Base-by-base conservation (phyloP, 305 asterid species). In the Fraxinus xanthoxyloides region DNA sequence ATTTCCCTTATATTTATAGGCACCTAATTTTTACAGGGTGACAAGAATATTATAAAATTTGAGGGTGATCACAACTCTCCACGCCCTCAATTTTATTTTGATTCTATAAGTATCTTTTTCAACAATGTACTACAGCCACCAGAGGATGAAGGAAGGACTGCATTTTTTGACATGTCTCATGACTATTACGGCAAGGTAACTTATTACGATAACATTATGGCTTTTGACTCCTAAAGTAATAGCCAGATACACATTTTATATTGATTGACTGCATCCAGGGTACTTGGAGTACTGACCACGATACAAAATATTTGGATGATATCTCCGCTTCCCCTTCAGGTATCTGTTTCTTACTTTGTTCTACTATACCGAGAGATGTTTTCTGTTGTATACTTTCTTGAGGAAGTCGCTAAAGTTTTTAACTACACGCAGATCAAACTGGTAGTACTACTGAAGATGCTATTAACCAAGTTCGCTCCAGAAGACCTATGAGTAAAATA, bases 41-140 rank as follows among this genome's bases (percentile, higher is more conserved):
- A 93, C 91, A 95, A 95, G 90, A 95, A 95, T 85, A 92, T 95
- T 74, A 95, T 95, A 84, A 93, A 90, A 88, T 95, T 95, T 59
- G 98, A 95, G 84, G 98, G 98, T 36, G 98, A 95, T 83, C 98
- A 95, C 91, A 95, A 95, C 85, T 95, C 98, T 83, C 93, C 94
- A 6, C 98, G 98, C 30, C 98, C 98, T 79, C 95, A 95, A 48
- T 95, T 93, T 84, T 95, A 95, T 87, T 95, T 95, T 19, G 98
- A 95, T 86, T 95, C 98, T 7, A 91, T 95, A 76, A 90, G 98
- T 85, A 95, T 95, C 63, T 95, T 93, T 76, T 93, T 93, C 93
- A 93, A 93, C 88, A 95, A 93, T 65, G 93, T 95, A 43, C 80
- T 93, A 86, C 97, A 90, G 85, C 98, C 98, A 70, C 97, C 98